Base-by-base conservation (phyloP, 208 protist species). In the Leishmania turanica region DNA sequence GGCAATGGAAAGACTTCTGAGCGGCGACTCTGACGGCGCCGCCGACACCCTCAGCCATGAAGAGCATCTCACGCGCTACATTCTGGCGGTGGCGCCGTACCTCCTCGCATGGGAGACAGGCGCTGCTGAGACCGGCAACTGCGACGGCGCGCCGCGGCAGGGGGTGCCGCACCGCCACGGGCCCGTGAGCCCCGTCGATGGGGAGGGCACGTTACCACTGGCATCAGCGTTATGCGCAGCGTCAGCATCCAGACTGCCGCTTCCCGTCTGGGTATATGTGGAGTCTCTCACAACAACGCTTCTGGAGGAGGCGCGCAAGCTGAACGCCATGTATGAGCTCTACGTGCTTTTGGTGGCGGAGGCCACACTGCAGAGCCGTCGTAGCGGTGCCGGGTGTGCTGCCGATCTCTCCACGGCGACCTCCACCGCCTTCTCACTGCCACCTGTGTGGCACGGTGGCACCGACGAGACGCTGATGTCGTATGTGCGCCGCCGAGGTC, bases 281-380 rank as follows among this genome's bases (percentile, higher is more conserved):
- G 82, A 85, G 65, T 42, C 82, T 17, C 42, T 85, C 45, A 85
- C 82, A 60, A 85, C 82, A 68, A 66, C 70, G 62, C 71, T 85
- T 37, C 21, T 85, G 42, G 82, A 85, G 37, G 82, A 81, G 78
- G 82, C 82, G 3, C 82, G 82, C 31, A 85, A 82, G 77, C 51
- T 85, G 54, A 73, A 85, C 34, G 62, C 71, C 42, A 74, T 81
- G 64, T 85, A 82, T 62, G 64, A 75, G 21, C 82, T 85, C 65
- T 82, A 74, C 45, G 69, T 79, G 45, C 64, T 51, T 34, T n/a
- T 85, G n/a, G 45, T 82, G 17, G 19, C 77, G 1, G 82, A 85
- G 72, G 65, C 71, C 2, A 64, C 82, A 27, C 45, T 78, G 68
- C 64, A 78, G 81, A 42, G 37, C 37, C 65, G 66, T 19, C 15